Conservation (phyloP, 208 protist species). For the Trichomonas vaginalis region DNA sequence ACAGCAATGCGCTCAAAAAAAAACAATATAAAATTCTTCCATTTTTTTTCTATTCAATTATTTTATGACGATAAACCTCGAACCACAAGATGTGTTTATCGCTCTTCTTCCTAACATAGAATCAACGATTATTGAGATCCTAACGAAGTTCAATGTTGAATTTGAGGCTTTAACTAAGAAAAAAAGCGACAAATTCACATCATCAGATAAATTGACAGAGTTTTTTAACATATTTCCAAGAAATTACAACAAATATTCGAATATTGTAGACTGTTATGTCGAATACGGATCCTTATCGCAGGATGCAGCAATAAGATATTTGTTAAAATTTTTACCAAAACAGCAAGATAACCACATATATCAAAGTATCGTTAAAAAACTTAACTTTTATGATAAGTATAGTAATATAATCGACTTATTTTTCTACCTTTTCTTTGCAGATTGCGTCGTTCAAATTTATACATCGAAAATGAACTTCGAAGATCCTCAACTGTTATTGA, state of each 20-base stretch:
- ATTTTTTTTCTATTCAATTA: too few relatives aligned
- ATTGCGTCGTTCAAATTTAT: neutral
- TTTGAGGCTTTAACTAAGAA: neutral
- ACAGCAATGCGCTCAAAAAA: too few relatives aligned
- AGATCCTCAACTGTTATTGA: neutral
- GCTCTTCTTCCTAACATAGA: neutral
- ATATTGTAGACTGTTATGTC: neutral
- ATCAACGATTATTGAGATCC: neutral
- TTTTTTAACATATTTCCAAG: neutral
- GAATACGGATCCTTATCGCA: neutral
- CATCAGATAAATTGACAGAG: neutral
- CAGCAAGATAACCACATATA: neutral
- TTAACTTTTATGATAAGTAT: neutral
- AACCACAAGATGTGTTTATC: neutral
- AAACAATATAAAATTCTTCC: too few relatives aligned
- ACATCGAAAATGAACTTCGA: neutral
- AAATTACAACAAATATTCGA: neutral
- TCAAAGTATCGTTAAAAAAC: neutral
- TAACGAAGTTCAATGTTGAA: neutral
- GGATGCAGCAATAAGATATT: neutral
- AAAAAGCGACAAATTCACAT: neutral
- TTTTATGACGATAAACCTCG: neutral
- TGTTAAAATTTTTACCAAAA: neutral
- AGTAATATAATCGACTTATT: neutral
- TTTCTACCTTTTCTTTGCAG: neutral